Conservation (phyloP, 441 rosid genomes). For the Eutrema salsugineum region DNA sequence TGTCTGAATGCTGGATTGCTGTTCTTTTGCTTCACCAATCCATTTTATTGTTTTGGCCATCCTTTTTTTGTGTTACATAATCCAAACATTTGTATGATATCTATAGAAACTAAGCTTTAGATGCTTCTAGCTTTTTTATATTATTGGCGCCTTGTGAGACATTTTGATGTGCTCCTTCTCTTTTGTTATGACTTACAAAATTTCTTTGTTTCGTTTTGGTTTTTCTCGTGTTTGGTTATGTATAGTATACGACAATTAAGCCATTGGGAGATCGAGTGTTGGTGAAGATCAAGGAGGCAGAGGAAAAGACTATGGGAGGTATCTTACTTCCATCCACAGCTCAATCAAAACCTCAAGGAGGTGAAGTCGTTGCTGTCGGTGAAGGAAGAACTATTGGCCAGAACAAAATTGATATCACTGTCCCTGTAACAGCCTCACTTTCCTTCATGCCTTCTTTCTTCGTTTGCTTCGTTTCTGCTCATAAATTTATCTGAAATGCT, state of each 20-base stretch:
- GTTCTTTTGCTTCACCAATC: neutral
- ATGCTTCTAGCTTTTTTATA: neutral
- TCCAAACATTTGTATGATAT: neutral
- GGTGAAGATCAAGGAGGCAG: constrained; percentile 79
- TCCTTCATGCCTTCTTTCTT: neutral
- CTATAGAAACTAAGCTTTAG: neutral
- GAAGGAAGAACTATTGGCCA: constrained; percentile 77
- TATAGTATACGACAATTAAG: constrained; percentile 76
- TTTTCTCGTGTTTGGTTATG: neutral
- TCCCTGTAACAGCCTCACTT: constrained; percentile 46
- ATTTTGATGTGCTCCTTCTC: neutral
- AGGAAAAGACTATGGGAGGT: constrained; percentile 86
- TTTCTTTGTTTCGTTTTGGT: neutral
- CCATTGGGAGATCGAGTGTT: constrained; percentile 87
- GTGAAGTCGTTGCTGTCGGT: constrained; percentile 92
- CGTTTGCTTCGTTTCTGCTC: neutral
- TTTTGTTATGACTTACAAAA: neutral
- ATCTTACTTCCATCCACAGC: constrained; percentile 80
- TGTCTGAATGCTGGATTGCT: neutral
- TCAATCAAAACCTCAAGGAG: constrained; percentile 84
- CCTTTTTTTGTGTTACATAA: neutral
- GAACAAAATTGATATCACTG: constrained; percentile 45
- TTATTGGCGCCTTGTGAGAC: neutral
- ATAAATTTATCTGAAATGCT: neutral
- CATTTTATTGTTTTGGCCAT: neutral